Evolutionary conservation across 2,329 filamentous ascomycete species (phyloP), one percentile per base, ranked within the genome.

Genomic region (Neofusicoccum cordaticola): DNA sequence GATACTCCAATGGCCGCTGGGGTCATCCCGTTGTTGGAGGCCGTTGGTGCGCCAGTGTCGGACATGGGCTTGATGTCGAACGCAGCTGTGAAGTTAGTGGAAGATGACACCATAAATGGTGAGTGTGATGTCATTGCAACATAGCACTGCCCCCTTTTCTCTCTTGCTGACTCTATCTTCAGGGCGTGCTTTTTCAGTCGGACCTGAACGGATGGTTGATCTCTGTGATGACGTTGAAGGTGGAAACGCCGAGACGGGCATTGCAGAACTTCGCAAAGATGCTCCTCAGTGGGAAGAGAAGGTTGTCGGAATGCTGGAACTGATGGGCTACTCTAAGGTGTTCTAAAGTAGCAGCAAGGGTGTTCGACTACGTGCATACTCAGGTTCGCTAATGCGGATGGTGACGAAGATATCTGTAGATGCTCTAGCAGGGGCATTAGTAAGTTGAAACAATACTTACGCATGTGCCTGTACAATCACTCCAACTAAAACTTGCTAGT

Each of bases 1-100:
- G 67, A 69, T 2, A 75, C 72, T 12, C 62, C 66, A 0, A 66
- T 69, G 68, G 67, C 63, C 13, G n/a, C 41, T 4, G 53, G 27
- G 17, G 22, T 13, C 13, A 9, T 37, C 41, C 19, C 50, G 42
- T 22, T 64, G 62, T 64, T 64, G 8, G 35, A 39, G 35, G 35
- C 35, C 8, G 35, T 39, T 39, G 35, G 4, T 12, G 35, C 35
- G 3, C 35, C 35, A 8, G n/a, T 48, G 17, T 48, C 45, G 19
- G 45, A 48, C 19, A 48, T 48, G 4, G 22, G 19, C 4, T 48
- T 48, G 45, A 27, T 48, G 45, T 7, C 9, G 7, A 9, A 48
- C 9, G 45, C 45, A 19, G 45, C n/a, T n/a, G 8, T 48, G 17
- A 19, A 17, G 9, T 17, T 48, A 17, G n/a, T 17, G 6, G 45